Conservation (phyloP, 805 yeast species). For the Millerago galiae region DNA sequence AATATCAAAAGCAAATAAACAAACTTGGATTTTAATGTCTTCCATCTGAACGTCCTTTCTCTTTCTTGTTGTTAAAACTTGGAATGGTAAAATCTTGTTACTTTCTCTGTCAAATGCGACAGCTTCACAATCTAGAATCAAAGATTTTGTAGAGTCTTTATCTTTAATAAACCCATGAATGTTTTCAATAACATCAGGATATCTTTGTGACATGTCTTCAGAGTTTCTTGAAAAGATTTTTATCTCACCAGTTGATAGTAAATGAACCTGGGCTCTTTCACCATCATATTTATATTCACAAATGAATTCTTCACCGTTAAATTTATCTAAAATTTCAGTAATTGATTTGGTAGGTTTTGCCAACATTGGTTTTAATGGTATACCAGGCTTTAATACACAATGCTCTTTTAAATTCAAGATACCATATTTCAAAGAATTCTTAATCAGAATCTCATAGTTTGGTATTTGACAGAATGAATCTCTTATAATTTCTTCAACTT, state of each 20-base stretch:
- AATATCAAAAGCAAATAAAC: constrained; percentile 88
- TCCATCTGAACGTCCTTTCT: constrained; percentile 85
- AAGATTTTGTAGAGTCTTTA: constrained; percentile 35
- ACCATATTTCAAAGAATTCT: constrained; percentile 61
- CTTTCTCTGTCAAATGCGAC: constrained; percentile 90
- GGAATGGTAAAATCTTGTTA: constrained; percentile 86
- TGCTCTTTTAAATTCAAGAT: constrained; percentile 56
- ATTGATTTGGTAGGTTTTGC: constrained; percentile 96
- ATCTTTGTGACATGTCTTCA: constrained; percentile 93
- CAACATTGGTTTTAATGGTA: constrained; percentile 95
- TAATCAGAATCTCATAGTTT: constrained; percentile 75
- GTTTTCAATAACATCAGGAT: constrained; percentile 80
- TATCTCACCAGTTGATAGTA: constrained; percentile 57
- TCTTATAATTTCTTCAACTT: constrained; percentile 73
- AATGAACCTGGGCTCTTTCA: constrained; percentile 93
- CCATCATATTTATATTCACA: constrained; percentile 98
- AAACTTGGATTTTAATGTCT: constrained; percentile 85
- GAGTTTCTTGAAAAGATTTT: constrained; percentile 88
- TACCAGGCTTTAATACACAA: constrained; percentile 80
- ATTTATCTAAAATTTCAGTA: constrained; percentile 85
- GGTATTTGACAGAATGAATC: constrained; percentile 90
- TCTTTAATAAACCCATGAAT: constrained; percentile 50
- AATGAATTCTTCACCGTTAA: constrained; percentile 78
- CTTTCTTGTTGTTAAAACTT: constrained; percentile 86
- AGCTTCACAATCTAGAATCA: constrained; percentile 92